phyloP scores from a whole-genome alignment of 371 early-diverging fungal genomes.

The Mortierella sp. region DNA sequence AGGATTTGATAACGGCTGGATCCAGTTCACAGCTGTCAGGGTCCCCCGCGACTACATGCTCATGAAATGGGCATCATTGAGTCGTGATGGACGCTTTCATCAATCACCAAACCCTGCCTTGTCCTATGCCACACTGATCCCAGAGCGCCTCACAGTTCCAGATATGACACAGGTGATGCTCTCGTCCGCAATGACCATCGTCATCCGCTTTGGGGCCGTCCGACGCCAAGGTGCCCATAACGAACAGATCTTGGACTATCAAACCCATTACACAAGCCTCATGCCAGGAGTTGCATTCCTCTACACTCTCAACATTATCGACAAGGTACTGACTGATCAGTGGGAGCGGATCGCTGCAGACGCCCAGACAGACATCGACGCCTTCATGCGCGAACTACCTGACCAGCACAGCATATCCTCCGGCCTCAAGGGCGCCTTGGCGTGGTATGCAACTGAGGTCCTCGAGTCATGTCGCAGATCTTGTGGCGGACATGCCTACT shows the following conservation, averaged over 20 bases:
- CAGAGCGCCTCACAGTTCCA: slow-evolving; percentile 66
- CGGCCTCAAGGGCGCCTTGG: slow-evolving; percentile 60
- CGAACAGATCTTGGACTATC: slow-evolving; percentile 76
- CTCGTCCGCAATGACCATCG: slow-evolving; percentile 67
- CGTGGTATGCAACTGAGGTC: slow-evolving; percentile 67
- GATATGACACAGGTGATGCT: slow-evolving; percentile 50
- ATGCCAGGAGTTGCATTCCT: slow-evolving; percentile 67
- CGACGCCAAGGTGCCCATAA: slow-evolving; percentile 72
- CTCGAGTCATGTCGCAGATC: slow-evolving; percentile 66
- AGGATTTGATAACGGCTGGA: slow-evolving; percentile 94
- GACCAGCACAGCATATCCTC: slow-evolving; percentile 71
- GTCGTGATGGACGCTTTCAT: slow-evolving; percentile 65
- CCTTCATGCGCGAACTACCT: slow-evolving; percentile 62
- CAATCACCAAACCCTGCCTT: slow-evolving; percentile 66
- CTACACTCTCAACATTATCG: slow-evolving; percentile 58
- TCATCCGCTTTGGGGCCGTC: slow-evolving; percentile 71
- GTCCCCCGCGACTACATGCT: slow-evolving; percentile 88
- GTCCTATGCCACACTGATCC: slow-evolving; percentile 72
- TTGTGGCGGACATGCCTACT: slow-evolving; percentile 72
- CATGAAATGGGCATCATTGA: slow-evolving; percentile 69
- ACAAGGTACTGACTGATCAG: slow-evolving; percentile 23
- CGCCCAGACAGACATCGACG: slow-evolving; percentile 47
- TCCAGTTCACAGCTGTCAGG: slow-evolving; percentile 87
- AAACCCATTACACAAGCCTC: slow-evolving; percentile 66
- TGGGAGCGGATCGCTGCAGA: slow-evolving; percentile 41